Base-by-base conservation (phyloP, 1,284 basidiomycete species). In the Takashimella koratensis region DNA sequence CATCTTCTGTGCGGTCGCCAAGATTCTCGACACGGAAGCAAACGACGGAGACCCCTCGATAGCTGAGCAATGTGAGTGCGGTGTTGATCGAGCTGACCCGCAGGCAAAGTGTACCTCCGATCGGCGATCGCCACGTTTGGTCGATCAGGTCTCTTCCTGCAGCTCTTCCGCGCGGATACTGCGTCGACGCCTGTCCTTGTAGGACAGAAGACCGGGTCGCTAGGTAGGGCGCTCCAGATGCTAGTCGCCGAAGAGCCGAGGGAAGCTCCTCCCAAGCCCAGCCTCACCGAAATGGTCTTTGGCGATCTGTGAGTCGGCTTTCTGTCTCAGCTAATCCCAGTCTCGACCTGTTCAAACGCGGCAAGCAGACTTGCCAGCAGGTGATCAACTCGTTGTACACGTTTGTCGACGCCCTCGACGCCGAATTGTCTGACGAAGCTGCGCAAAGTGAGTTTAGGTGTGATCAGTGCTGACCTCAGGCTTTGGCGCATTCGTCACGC, bases 401-500 rank as follows among this genome's bases (percentile, higher is more conserved):
- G 0, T 60, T 68, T 6, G 26, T 57, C 0, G 39, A 44, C 4
- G 45, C 51, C 0, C 36, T 70, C 5, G 51, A 63, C 3, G 51
- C 53, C 2, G 51, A 57, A 4, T 41, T 71, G 11, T 57, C 60
- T 0, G 62, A 62, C 11, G 66, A 63, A 5, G 60, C 58, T 6
- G 60, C 57, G 3, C 47, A 61, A 16, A 53, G 67, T 69, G 30
- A 47, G 66, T n/a, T 23, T n/a, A 19, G 12, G 3, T 44, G 36
- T 8, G 6, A 19, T 16, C 21, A 44, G 30, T 36, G 41, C 47
- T 25, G 16, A 53, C 36, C 5, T 20, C 49, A 62, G 64, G 54
- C 10, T 70, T 65, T 43, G 66, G 70, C 4, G 13, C 57, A 0
- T 70, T 74, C 54, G 42, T 73, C 20, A 55, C 51, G n/a, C 56